phyloP scores from a whole-genome alignment of 108 stramenopile species.

The Nannochloropsis oceanica region DNA sequence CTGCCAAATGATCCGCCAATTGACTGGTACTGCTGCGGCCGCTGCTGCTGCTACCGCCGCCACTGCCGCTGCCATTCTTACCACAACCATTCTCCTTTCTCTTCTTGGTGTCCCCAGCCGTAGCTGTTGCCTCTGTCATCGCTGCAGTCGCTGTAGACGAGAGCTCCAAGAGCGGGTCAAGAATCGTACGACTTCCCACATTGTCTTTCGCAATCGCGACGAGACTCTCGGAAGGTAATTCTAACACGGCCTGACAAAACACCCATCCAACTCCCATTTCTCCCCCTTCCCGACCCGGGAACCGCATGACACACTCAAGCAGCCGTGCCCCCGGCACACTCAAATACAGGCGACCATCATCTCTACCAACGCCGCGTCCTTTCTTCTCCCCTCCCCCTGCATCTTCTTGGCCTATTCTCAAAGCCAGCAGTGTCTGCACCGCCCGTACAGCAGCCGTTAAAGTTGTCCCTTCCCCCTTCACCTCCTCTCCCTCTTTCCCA shows the following conservation, averaged over 20 bases:
- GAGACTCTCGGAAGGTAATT: constrained; percentile 6
- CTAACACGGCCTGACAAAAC: constrained; percentile 7
- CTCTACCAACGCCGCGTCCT: no score
- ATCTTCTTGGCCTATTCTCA: neutral
- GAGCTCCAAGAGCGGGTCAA: constrained; percentile 16
- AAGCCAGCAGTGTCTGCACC: constrained; percentile 4
- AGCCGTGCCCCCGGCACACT: constrained; percentile 23
- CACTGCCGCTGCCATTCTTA: neutral
- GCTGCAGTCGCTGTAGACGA: neutral
- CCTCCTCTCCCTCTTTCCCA: neutral
- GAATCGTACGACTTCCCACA: constrained; percentile 16
- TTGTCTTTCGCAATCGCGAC: constrained; percentile 18
- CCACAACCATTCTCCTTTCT: neutral
- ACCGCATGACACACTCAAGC: constrained; percentile 11
- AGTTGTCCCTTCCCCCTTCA: neutral
- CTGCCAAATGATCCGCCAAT: neutral
- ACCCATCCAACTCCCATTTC: neutral
- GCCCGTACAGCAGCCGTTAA: constrained; percentile 2
- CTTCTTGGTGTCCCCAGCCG: neutral
- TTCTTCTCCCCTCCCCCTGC: neutral
- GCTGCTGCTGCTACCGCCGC: neutral
- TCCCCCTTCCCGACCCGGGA: neutral
- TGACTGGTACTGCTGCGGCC: neutral
- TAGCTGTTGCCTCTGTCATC: neutral
- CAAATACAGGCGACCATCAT: neutral